phyloP scores from a whole-genome alignment of 768 basidiomycete genomes.

The Favolaschia claudopus region DNA sequence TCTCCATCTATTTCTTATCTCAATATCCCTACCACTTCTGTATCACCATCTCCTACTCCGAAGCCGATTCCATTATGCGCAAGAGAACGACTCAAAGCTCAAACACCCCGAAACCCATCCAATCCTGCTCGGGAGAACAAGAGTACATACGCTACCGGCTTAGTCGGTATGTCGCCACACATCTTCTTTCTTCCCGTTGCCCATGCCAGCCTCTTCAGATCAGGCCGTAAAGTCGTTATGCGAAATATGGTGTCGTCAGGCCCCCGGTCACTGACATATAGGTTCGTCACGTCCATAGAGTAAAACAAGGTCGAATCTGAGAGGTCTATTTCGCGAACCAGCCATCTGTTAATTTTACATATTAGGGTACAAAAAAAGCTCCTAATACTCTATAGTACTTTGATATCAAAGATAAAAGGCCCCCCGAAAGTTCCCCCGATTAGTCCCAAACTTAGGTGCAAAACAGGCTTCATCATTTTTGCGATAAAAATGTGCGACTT shows the following conservation, averaged over 20 bases:
- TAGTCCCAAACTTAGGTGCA: no score
- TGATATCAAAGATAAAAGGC: no score
- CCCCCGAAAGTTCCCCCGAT: no score
- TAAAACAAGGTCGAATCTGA: no score
- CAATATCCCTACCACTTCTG: slow-evolving; percentile 65
- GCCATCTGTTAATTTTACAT: no score
- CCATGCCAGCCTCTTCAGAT: slow-evolving; percentile 51
- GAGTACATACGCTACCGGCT: slow-evolving; percentile 70
- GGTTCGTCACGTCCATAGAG: no score
- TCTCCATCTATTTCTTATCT: slow-evolving; percentile 55
- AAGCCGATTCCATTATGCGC: slow-evolving; percentile 41
- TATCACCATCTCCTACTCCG: slow-evolving; percentile 55
- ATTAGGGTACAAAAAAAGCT: no score
- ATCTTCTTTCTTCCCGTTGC: slow-evolving; percentile 17
- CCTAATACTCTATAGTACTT: no score
- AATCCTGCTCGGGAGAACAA: slow-evolving; percentile 46
- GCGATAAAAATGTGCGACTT: no score
- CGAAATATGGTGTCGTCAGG: slow-evolving; percentile 83
- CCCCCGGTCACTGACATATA: no score
- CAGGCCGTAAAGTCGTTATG: slow-evolving; percentile 80
- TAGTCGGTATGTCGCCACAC: slow-evolving; percentile 67
- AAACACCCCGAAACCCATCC: slow-evolving; percentile 40
- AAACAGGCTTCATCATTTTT: no score
- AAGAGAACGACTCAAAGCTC: slow-evolving; percentile 34
- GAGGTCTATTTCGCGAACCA: no score